A percentile compares a stretch with the other conserved stretches of the same genome.
These are phyloP conservation scores for Tolypocladium album DNA, from an alignment of 2,329 filamentous ascomycete genomes.

Conservation along the genomic window DNA sequence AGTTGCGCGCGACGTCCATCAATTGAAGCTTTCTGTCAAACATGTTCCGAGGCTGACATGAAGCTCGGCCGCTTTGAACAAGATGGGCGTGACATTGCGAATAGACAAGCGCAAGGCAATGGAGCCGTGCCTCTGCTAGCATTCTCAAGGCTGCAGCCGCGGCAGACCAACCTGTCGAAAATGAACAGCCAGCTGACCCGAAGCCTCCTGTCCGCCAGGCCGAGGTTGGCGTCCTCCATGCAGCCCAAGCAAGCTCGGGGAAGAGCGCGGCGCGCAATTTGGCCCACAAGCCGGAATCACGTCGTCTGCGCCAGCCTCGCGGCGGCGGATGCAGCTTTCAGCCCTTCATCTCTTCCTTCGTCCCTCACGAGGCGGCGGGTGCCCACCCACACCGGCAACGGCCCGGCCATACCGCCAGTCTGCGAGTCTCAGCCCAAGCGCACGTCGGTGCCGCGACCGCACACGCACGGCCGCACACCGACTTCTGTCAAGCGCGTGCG, in stretches of 20 bases:
- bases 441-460: background rate
- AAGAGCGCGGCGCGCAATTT: background rate
- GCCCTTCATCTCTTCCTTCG: background rate
- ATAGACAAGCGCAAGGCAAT: background rate
- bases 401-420: background rate
- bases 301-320: background rate
- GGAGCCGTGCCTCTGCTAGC: background rate
- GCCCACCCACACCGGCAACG: background rate
- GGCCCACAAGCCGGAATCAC: background rate
- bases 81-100: background rate
- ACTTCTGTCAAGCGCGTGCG: background rate
- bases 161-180: background rate
- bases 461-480: background rate
- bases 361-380: background rate
- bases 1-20: background rate
- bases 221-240: background rate
- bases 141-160: background rate
- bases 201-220: background rate
- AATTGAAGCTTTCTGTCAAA: background rate
- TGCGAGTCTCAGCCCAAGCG: background rate
- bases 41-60: background rate
- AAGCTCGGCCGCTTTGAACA: background rate
- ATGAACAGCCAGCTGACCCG: background rate
- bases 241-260: background rate
- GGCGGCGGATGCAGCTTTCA: background rate